A percentile compares a stretch with the other conserved stretches of the same genome.
phyloP scores from a whole-genome alignment of 2,329 filamentous ascomycete species.

The Fusarium globosum region DNA sequence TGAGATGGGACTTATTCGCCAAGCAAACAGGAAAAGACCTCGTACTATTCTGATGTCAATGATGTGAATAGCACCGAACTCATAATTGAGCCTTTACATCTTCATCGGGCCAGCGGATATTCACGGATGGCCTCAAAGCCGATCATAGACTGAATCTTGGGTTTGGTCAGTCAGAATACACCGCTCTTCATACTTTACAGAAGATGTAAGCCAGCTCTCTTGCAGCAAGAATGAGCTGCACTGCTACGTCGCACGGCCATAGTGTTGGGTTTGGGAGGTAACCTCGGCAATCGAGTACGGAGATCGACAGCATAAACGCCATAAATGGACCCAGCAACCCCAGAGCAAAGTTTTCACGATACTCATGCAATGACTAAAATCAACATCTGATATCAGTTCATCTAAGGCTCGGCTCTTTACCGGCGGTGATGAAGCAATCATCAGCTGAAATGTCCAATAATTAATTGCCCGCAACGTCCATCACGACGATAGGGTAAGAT shows the following conservation, averaged over 20 bases:
- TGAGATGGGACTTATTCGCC: conserved; percentile 18
- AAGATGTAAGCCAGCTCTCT: not conserved
- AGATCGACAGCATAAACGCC: not conserved
- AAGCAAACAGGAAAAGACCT: conserved; percentile 11
- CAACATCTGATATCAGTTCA: not conserved
- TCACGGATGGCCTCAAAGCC: not conserved
- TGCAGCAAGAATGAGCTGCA: not conserved
- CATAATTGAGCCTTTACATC: not conserved
- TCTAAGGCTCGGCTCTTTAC: not conserved
- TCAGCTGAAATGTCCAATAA: not conserved
- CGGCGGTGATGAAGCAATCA: conserved; percentile 6
- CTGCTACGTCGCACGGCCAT: not conserved
- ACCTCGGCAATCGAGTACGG: not conserved
- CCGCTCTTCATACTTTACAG: not conserved
- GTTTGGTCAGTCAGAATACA: not conserved
- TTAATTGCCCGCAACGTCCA: rapidly evolving
- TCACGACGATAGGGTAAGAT: rapidly evolving
- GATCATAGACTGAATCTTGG: not conserved
- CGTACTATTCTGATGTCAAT: conserved; percentile 2
- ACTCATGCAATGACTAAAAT: not conserved
- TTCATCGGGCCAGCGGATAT: not conserved
- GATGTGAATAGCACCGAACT: not conserved
- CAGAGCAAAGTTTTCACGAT: not conserved
- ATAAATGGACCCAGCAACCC: not conserved
- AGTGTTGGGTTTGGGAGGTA: not conserved